Base-by-base conservation (phyloP, 495 filamentous ascomycete species). In the Jackrogersella minutella region DNA sequence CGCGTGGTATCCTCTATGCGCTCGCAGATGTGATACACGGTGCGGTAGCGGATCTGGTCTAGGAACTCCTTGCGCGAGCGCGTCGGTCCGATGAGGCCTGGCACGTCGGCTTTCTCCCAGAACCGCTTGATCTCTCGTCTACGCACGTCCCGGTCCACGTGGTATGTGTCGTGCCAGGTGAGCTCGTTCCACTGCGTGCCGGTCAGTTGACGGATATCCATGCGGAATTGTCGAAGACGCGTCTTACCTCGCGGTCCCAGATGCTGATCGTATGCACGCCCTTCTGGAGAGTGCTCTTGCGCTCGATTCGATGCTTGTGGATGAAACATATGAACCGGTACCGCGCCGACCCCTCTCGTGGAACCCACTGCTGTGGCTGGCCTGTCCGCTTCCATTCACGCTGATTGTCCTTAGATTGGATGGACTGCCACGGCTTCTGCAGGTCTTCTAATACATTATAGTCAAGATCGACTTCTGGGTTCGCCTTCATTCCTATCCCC, bases 271-370 rank as follows among this genome's bases (percentile, higher is more conserved):
- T 70, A 31, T 63, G 49, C 43, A 70, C 58, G 24, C 50, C 39
- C 36, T 66, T 70, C 40, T 67, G 68, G 2, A 10, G 2, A 3
- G 13, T 62, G 1, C 16, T 22, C 36, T 14, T 52, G 1, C 55
- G 67, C 5, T 65, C 43, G 28, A 70, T 65, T 13, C 51, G 6
- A 11, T 70, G 68, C 53, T 58, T 62, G 46, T 70, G 68, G 33
- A 70, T 70, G 22, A 70, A 70, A 19, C 68, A 66, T 2, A 70
- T 0, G 30, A 70, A 70, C 8, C 68, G 43, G 30, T 67, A 70
- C n/a, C 58, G 41, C 31, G 62, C 50, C 36, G 26, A 36, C 5
- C 26, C 22, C 16, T 34, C 30, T 24, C 9, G 49, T 2, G 50
- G 26, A 44, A 10, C 24, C 44, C 22, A 14, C 11, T 40, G 14